Evolutionary conservation across 345 rosid species (phyloP).

Genomic region (Linum trigynum): DNA sequence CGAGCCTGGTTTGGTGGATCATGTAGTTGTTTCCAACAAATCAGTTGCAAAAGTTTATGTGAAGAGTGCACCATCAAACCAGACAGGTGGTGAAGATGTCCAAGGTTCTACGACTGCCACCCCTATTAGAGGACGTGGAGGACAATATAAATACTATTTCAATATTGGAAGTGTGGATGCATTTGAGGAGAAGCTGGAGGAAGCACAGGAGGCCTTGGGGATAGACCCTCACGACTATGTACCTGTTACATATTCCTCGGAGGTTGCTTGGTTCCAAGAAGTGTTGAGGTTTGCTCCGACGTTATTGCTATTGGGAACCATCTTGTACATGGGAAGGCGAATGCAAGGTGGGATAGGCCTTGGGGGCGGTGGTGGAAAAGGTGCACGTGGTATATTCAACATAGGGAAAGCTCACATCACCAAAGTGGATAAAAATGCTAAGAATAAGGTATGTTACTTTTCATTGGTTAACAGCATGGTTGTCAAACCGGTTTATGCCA

Average conservation of each 20-base stretch:
- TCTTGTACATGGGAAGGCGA: slow-evolving; percentile 56
- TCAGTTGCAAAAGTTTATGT: slow-evolving; percentile 9
- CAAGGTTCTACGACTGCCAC: slow-evolving; percentile 30
- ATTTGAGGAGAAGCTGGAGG: slow-evolving; percentile 90
- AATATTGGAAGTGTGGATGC: slow-evolving; percentile 88
- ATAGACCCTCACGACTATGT: slow-evolving; percentile 65
- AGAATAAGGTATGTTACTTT: slow-evolving; percentile 55
- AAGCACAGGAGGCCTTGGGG: slow-evolving; percentile 78
- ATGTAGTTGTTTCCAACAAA: slow-evolving; percentile 6
- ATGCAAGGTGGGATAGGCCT: slow-evolving; percentile 82
- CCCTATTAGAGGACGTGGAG: slow-evolving; percentile 35
- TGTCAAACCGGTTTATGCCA: too few relatives aligned
- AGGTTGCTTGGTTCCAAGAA: slow-evolving; percentile 71
- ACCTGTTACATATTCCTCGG: slow-evolving; percentile 71
- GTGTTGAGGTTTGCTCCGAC: slow-evolving; percentile 79
- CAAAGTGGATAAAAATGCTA: slow-evolving; percentile 80
- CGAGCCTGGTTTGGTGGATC: slow-evolving; percentile 6
- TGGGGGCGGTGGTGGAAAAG: slow-evolving; percentile 77
- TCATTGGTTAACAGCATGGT: slow-evolving; percentile 13
- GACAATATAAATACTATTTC: slow-evolving; percentile 67
- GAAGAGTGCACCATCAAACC: slow-evolving; percentile 14
- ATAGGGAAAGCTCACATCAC: slow-evolving; percentile 85
- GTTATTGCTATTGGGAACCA: slow-evolving; percentile 56
- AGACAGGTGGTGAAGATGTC: slow-evolving; percentile 25
- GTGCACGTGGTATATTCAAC: slow-evolving; percentile 85